A percentile compares a stretch with the other conserved stretches of the same genome.
These are phyloP conservation scores for Pharus latifolius DNA, from an alignment of 176 grass and related monocot species.

Conservation along the genomic window DNA sequence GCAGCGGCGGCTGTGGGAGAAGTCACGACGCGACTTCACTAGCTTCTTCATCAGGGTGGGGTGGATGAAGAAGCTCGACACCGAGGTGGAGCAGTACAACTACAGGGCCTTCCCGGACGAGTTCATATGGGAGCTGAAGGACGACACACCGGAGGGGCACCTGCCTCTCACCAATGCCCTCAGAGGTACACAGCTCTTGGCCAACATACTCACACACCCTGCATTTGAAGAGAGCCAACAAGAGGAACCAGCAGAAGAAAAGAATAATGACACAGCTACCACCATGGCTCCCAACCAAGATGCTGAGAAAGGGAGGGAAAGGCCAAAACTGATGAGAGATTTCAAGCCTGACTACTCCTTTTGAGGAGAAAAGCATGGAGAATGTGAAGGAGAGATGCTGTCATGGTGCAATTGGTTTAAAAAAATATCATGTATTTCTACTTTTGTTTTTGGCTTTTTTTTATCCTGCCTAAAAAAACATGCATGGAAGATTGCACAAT, in stretches of 20 bases:
- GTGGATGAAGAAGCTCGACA: constrained; percentile 99
- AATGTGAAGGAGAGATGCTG: constrained; percentile 25
- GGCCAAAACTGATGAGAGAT: constrained; percentile 33
- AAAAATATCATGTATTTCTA: constrained; percentile 31
- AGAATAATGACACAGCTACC: neutral
- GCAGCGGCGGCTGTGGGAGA: constrained; percentile 79
- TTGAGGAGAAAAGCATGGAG: constrained; percentile 22
- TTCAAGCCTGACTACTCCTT: constrained; percentile 90
- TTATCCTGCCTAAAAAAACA: constrained; percentile 30
- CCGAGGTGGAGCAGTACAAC: constrained; percentile 75
- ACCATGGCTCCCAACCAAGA: constrained; percentile 21
- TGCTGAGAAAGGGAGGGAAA: constrained; percentile 27
- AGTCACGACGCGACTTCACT: constrained; percentile 64
- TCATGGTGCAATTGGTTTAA: constrained; percentile 36
- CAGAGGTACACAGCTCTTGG: constrained; percentile 76
- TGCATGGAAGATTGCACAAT: constrained; percentile 36
- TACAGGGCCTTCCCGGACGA: constrained; percentile 83
- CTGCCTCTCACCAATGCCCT: constrained; percentile 92
- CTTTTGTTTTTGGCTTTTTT: constrained; percentile 29
- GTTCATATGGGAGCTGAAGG: constrained; percentile 85
- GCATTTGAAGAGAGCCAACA: constrained; percentile 48
- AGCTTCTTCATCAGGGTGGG: constrained; percentile 74
- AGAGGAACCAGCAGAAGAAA: constrained; percentile 7
- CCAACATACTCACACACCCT: constrained; percentile 60
- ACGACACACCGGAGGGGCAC: constrained; percentile 74